A percentile compares a stretch with the other conserved stretches of the same genome.
Conservation (phyloP, 768 basidiomycete species). For the Boletellus sp. region DNA sequence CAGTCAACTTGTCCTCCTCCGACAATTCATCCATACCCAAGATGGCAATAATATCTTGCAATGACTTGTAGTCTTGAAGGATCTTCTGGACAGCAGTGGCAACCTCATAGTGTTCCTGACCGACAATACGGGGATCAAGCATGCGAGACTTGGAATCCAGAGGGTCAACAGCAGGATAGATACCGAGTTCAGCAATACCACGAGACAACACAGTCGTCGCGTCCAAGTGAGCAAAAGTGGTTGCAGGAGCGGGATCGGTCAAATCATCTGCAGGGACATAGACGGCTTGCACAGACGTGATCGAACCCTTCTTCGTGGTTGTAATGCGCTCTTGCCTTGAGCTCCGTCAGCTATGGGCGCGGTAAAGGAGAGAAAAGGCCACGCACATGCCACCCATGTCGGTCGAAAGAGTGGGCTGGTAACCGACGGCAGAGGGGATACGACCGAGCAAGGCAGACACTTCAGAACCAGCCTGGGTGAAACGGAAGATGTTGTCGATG, state of each 20-base stretch:
- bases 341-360: slow-evolving; percentile 4
- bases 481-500: slow-evolving; percentile 99
- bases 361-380: background rate
- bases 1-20: slow-evolving; percentile 97
- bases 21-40: slow-evolving; percentile 99
- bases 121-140: slow-evolving; percentile 99
- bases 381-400: slow-evolving; percentile 99
- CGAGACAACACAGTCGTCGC: slow-evolving; percentile 99
- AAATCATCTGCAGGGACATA: slow-evolving; percentile 99
- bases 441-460: slow-evolving; percentile 99
- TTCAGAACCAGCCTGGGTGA: slow-evolving; percentile 99
- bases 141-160: slow-evolving; percentile 99
- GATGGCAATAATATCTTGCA: slow-evolving; percentile 99
- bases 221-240: slow-evolving; percentile 99
- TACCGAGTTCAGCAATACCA: slow-evolving; percentile 97
- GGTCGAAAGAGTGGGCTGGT: slow-evolving; percentile 99
- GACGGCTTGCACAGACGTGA: slow-evolving; percentile 99
- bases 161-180: slow-evolving; percentile 99
- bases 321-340: slow-evolving; percentile 98
- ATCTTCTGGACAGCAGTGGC: slow-evolving; percentile 98
- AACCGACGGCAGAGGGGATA: slow-evolving; percentile 99
- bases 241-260: slow-evolving; percentile 99
- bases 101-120: slow-evolving; percentile 91
- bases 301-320: slow-evolving; percentile 99
- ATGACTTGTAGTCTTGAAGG: slow-evolving; percentile 93